Base-by-base conservation (phyloP, 2,329 filamentous ascomycete genomes). In the Colletotrichum sp. region DNA sequence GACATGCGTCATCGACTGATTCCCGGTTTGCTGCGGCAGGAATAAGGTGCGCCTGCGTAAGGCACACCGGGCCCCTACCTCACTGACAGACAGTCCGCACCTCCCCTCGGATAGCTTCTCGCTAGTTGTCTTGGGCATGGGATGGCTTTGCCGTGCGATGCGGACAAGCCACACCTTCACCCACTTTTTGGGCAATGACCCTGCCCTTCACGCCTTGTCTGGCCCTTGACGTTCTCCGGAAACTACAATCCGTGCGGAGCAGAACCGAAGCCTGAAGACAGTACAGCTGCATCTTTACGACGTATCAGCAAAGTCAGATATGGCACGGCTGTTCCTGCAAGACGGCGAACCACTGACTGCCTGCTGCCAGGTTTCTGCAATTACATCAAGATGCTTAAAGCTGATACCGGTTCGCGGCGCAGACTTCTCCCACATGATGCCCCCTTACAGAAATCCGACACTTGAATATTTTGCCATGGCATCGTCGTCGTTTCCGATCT, bases 1-100 rank as follows among this genome's bases (percentile, higher is more conserved):
- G 30, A 67, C 30, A 72, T 77, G 74, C 76, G 76, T 77, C 76
- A 77, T 77, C 66, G 74, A 77, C 76, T 70, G 74, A 64, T 76
- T 73, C 61, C 76, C 73, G 73, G 73, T 77, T 77, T 69, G 69
- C 67, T 67, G 71, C 75, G 71, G 75, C 75, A 76, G 59, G 70
- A 76, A 69, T 69, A 69, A 76, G 69, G 73, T 62, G 63, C 39
- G 32, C 27, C 29, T 32, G n/a, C 36, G 30, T 29, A 63, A 57
- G 22, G 36, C 59, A 63, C 71, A 66, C 62, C n/a, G 34, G 44
- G 44, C 39, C n/a, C 30, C 55, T 59, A 59, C 55, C 55, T 59
- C 55, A 19, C 59, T 30, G 27, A n/a, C 19, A 29, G 27, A 44
- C 57, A 32, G 11, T 30, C 30, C 29, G 59, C 59, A 32, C 29